These are phyloP conservation scores for Claviceps sp. DNA, from an alignment of 2,329 filamentous ascomycete species.

Conservation along the genomic window DNA sequence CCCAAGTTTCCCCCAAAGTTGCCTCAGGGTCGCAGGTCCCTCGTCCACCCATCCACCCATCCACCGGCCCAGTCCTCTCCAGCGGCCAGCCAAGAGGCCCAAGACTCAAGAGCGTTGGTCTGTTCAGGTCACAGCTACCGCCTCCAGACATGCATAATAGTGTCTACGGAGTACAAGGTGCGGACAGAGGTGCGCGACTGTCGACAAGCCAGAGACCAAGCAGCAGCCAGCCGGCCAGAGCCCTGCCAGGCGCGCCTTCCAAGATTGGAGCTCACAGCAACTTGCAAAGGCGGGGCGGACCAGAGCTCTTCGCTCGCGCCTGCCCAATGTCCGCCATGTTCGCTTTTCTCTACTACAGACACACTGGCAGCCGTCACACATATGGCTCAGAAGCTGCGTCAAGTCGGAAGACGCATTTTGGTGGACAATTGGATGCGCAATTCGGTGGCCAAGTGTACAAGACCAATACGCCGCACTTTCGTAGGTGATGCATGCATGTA, in stretches of 20 bases:
- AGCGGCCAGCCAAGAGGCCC: too few relatives aligned
- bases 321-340: neutral
- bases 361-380: too few relatives aligned
- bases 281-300: too few relatives aligned
- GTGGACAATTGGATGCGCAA: too few relatives aligned
- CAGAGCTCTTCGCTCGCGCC: neutral
- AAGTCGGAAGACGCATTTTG: too few relatives aligned
- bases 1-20: neutral
- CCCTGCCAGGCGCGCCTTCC: neutral
- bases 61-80: neutral
- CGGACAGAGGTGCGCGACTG: too few relatives aligned
- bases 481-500: too few relatives aligned
- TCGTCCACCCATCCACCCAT: slow-evolving; percentile 1
- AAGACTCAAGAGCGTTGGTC: neutral
- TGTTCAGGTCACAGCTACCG: slow-evolving; percentile 1
- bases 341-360: too few relatives aligned
- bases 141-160: neutral
- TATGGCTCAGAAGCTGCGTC: too few relatives aligned
- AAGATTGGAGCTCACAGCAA: neutral
- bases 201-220: neutral
- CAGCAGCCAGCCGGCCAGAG: neutral
- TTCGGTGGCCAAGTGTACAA: too few relatives aligned
- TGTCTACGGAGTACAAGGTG: too few relatives aligned
- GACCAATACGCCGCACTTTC: too few relatives aligned
- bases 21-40: neutral